Conservation (phyloP, 1,139 yeast species). For the Blastobotrys aristatus region DNA sequence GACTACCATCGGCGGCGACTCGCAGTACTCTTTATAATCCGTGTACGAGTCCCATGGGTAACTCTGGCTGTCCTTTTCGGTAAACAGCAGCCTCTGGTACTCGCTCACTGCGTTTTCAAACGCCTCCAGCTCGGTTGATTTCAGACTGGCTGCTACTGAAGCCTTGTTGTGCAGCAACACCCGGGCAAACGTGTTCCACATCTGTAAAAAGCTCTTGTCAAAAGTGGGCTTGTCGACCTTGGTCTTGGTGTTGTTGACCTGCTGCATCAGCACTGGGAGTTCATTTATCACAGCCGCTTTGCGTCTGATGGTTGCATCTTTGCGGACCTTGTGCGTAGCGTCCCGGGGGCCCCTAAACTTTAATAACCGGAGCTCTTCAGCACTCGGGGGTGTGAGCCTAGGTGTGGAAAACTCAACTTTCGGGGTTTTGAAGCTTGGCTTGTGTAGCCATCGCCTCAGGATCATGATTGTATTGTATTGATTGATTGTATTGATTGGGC, state of each 20-base stretch:
- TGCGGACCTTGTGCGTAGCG: too few relatives aligned
- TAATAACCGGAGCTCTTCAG: too few relatives aligned
- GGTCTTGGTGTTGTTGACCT: too few relatives aligned
- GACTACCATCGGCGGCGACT: background rate
- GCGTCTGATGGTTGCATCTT: too few relatives aligned
- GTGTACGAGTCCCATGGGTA: slow-evolving; percentile 11
- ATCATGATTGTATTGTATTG: background rate
- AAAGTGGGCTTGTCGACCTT: too few relatives aligned
- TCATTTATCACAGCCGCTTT: too few relatives aligned
- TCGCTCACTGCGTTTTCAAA: background rate
- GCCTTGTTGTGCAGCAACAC: background rate
- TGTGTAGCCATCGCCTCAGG: background rate
- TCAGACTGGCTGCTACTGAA: background rate
- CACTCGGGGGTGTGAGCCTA: too few relatives aligned
- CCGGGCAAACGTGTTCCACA: background rate
- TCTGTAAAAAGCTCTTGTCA: background rate
- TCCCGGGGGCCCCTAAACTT: too few relatives aligned
- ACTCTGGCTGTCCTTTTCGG: background rate
- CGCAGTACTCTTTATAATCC: slow-evolving; percentile 11
- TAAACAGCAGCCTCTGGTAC: background rate
- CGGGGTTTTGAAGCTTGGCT: background rate
- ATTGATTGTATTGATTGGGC: too few relatives aligned
- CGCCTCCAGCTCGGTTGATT: background rate
- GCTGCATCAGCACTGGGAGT: too few relatives aligned
- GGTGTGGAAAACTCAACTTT: too few relatives aligned